Conservation (phyloP, 2,329 filamentous ascomycete genomes). For the Botryotinia narcissicola region DNA sequence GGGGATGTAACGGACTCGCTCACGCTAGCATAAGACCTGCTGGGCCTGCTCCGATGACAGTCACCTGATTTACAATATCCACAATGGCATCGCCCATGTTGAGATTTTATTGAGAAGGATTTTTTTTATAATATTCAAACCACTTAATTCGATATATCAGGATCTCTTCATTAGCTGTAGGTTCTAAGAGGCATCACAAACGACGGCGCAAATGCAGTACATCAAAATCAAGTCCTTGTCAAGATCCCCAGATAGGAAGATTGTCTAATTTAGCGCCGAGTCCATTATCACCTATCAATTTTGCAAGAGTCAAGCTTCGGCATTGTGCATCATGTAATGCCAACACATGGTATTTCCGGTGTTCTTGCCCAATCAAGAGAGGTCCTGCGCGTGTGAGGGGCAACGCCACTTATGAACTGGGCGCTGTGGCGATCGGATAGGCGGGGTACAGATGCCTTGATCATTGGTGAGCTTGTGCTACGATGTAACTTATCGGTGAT, state of each 20-base stretch:
- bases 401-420: background rate
- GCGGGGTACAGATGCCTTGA: constrained; percentile 1
- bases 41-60: constrained; percentile 44
- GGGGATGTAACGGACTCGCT: background rate
- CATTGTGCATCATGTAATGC: constrained; percentile 8
- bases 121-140: too few species aligned
- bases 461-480: background rate
- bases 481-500: background rate
- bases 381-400: background rate
- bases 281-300: background rate
- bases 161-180: too few species aligned
- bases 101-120: too few species aligned
- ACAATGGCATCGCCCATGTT: too few species aligned
- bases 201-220: background rate
- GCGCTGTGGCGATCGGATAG: background rate
- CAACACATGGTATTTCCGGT: background rate
- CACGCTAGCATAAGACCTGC: constrained; percentile 44
- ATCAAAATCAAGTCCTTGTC: background rate
- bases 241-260: background rate
- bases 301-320: background rate
- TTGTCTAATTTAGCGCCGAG: background rate
- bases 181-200: background rate
- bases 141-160: too few species aligned
- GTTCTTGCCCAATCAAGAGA: background rate
- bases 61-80: constrained; percentile 26